Evolutionary conservation across 2,329 filamentous ascomycete species (phyloP), one percentile per base, ranked within the genome.

Genomic region (Paraphaeosphaeria sporulosa): DNA sequence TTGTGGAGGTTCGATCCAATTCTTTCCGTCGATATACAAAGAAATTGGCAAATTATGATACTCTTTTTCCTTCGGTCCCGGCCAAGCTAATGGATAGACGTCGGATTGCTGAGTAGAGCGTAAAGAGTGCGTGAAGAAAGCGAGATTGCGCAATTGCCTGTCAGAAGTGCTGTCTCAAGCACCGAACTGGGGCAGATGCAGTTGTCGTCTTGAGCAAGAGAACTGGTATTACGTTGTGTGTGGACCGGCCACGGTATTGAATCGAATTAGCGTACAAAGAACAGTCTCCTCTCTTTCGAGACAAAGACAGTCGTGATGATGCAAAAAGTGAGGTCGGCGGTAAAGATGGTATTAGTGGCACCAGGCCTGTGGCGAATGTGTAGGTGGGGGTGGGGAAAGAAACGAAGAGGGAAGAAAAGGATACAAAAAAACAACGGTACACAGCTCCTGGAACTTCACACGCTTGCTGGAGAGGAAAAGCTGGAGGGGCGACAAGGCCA

Each of bases 401-500:
- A 74, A 76, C 70, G 71, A 78, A 77, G 75, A 73, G 72, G 71
- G 72, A 72, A 76, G 72, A 74, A 76, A 76, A 75, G 73, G 73
- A 71, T 76, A 74, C 72, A 71, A 71, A 73, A 78, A 78, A 78
- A 79, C 78, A 76, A 78, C 74, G 80, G 80, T 71, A 78, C 75
- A 77, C 81, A 82, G 79, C 80, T 83, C 81, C 81, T 69, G 67
- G 70, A 76, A 76, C 63, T 82, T 82, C 76, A 82, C 79, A 81
- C 71, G 79, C 81, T 83, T 82, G 81, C 81, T 83, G 79, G 78
- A 80, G 78, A 81, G 72, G 75, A 71, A 71, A 75, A 76, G 71
- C 63, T 69, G 70, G 71, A 69, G 68, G 73, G 70, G 68, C 58
- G 49, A 59, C 56, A 19, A 59, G 63, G 62, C 65, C 70, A 71